Conservation (phyloP, 2,329 filamentous ascomycete genomes). For the Hypocreales sp. region DNA sequence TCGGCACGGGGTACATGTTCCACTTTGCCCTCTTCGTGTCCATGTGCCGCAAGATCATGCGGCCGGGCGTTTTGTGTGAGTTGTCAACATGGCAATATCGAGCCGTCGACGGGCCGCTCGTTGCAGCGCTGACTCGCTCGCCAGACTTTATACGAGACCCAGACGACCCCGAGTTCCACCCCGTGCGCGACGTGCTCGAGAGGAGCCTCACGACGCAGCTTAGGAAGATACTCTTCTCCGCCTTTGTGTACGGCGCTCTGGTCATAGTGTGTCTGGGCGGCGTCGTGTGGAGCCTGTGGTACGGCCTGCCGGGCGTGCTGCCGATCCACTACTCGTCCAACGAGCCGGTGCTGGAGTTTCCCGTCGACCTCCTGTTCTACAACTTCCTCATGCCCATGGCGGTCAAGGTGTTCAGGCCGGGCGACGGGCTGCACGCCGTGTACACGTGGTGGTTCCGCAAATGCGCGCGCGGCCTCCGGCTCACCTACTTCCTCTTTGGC, state of each 20-base stretch:
- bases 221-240: conserved; percentile 90
- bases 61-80: conserved; percentile 81
- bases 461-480: conserved; percentile 62
- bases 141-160: conserved; percentile 92
- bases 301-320: conserved; percentile 53
- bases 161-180: conserved; percentile 95
- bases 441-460: conserved; percentile 94
- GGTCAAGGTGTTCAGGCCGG: conserved; percentile 71
- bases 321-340: conserved; percentile 91
- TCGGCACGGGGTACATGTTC: conserved; percentile 99
- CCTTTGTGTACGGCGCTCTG: conserved; percentile 83
- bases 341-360: conserved; percentile 85
- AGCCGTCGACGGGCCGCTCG: no score
- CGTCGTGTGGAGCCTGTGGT: conserved; percentile 81
- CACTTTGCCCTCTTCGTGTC: conserved; percentile 97
- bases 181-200: conserved; percentile 90
- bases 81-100: no score
- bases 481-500: conserved; percentile 89
- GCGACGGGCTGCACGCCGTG: conserved; percentile 67
- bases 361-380: conserved; percentile 86
- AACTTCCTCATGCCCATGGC: conserved; percentile 89
- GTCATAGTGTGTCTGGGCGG: conserved; percentile 89
- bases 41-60: conserved; percentile 97
- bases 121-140: not conserved
- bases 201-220: conserved; percentile 84